Evolutionary conservation across 2,329 filamentous ascomycete genomes (phyloP), one percentile per base, ranked within the genome.

Genomic region (Sporothrix pseudoabietina): DNA sequence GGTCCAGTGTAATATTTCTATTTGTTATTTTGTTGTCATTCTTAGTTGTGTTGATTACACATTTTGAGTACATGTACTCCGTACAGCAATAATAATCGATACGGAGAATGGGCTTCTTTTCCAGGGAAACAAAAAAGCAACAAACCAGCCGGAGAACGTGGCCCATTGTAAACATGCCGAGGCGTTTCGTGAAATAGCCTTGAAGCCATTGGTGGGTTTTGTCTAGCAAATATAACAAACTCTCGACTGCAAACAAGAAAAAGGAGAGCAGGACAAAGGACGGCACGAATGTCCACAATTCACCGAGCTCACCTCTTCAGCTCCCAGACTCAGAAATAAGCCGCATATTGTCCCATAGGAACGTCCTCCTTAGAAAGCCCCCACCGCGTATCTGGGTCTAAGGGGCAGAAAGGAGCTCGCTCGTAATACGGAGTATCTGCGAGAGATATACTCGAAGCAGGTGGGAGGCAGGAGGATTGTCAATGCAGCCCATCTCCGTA

Each of bases 401-500:
- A 63, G 19, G 57, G 57, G 57, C 22, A 30, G 52, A 22, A n/a
- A 8, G 22, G n/a, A 30, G 16, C 22, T 55, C 22, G 52, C 26
- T 26, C n/a, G n/a, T n/a, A n/a, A n/a, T n/a, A n/a, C n/a, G n/a
- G n/a, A 12, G 26, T 9, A 59, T 39, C 16, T 59, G 55, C n/a
- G 52, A 55, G 52, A 55, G 26, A 55, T 26, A 6, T 44, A 49
- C 26, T 1, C 4, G 44, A 12, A 8, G 52, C 5, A 30, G 1
- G 55, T 59, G n/a, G 52, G 7, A 59, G 30, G 55, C 10, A 30
- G 3, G 30, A 30, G 30, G 12, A 26, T 41, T 63, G 57, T 63
- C 32, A 63, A 32, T 63, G 57, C 57, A 63, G 57, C 57, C 57
- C 57, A 63, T 63, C 57, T 63, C 57, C 57, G 57, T 22, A 35